phyloP scores from a whole-genome alignment of 1,139 yeast species.

The Groenewaldozyma sp. region DNA sequence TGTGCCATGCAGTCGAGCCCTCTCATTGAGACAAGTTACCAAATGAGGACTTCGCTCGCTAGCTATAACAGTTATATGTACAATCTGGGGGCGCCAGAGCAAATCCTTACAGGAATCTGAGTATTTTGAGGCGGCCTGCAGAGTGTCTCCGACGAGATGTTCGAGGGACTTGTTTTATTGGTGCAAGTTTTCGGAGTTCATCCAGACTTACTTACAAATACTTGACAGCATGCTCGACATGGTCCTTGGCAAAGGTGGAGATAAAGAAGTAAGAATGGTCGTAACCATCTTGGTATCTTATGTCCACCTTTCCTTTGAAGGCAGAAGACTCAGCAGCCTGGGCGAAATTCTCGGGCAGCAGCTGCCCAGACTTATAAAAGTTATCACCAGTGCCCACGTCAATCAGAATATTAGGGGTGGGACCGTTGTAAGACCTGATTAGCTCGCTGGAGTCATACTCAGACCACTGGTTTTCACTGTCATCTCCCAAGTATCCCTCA shows the following conservation, averaged over 20 bases:
- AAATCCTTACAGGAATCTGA: too few relatives aligned
- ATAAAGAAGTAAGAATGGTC: constrained; percentile 90
- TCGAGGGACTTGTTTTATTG: too few relatives aligned
- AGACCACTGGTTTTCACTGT: constrained; percentile 46
- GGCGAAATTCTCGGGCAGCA: constrained; percentile 66
- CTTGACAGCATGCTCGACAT: constrained; percentile 83
- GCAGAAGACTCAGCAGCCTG: constrained; percentile 54
- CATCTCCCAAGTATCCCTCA: constrained; percentile 61
- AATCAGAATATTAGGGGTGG: constrained; percentile 56
- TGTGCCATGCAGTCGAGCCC: too few relatives aligned
- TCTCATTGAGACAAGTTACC: too few relatives aligned
- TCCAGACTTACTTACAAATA: too few relatives aligned
- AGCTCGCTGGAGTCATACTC: constrained; percentile 76
- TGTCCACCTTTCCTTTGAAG: constrained; percentile 52
- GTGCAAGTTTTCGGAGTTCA: too few relatives aligned
- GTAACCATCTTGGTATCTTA: constrained; percentile 68
- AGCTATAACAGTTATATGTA: too few relatives aligned
- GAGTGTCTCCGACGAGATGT: too few relatives aligned
- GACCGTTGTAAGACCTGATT: constrained; percentile 46
- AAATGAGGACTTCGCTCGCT: too few relatives aligned
- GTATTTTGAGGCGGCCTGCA: too few relatives aligned
- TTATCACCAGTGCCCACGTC: constrained; percentile 77
- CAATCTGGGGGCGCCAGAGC: too few relatives aligned
- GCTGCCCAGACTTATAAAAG: constrained; percentile 58
- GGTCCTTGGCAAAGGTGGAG: constrained; percentile 71